These are phyloP conservation scores for Tylopilus sp. DNA, from an alignment of 1,284 basidiomycete genomes.

Conservation along the genomic window DNA sequence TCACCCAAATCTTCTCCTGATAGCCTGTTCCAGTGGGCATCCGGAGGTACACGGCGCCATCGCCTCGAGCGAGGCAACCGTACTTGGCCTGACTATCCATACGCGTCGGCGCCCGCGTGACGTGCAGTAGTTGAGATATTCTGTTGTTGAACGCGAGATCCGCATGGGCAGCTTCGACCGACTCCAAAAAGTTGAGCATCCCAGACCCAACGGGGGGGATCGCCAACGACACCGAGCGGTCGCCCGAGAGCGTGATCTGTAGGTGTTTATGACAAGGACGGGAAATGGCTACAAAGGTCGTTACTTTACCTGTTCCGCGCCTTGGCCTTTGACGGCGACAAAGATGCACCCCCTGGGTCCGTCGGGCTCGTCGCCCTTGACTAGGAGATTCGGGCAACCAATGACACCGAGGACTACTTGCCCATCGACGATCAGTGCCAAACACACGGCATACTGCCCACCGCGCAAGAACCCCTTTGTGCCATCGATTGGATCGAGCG, in stretches of 20 bases:
- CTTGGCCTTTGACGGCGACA: constrained; percentile 78
- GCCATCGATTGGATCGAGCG: constrained; percentile 89
- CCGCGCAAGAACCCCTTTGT: constrained; percentile 96
- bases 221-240: constrained; percentile 41
- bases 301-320: constrained; percentile 64
- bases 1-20: constrained; percentile 87
- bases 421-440: constrained; percentile 86
- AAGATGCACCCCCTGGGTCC: constrained; percentile 78
- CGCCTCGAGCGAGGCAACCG: constrained; percentile 81
- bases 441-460: constrained; percentile 96
- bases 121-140: constrained; percentile 68
- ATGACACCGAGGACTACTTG: constrained; percentile 87
- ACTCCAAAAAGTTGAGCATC: constrained; percentile 79
- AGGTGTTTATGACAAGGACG: neutral
- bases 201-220: constrained; percentile 47
- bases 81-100: constrained; percentile 99
- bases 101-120: constrained; percentile 66
- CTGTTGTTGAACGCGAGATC: constrained; percentile 82
- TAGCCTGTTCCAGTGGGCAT: constrained; percentile 86
- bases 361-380: constrained; percentile 49
- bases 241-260: constrained; percentile 44
- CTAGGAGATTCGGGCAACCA: constrained; percentile 92
- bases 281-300: neutral
- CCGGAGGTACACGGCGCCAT: constrained; percentile 87
- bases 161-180: constrained; percentile 90